Conservation (phyloP, 2,329 filamentous ascomycete species). For the Trichoderma sp. region DNA sequence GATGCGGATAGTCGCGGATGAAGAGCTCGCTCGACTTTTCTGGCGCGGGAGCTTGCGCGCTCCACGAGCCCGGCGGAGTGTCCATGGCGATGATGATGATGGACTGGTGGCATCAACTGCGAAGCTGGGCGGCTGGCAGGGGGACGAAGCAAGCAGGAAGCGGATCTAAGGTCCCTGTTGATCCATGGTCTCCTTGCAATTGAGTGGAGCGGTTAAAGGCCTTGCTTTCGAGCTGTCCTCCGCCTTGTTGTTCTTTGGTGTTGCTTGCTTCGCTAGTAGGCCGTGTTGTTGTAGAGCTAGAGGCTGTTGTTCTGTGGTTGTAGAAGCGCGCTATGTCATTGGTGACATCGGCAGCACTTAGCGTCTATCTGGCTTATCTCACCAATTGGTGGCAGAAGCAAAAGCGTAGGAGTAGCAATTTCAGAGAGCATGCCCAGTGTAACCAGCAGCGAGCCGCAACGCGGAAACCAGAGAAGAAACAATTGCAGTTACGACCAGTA, state of each 20-base stretch:
- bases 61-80: constrained; percentile 50
- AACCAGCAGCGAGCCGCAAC: neutral
- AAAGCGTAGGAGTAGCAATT: too few species aligned
- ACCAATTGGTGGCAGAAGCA: neutral
- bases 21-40: constrained; percentile 75
- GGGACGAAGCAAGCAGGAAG: constrained; percentile 3
- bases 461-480: neutral
- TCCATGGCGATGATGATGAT: constrained; percentile 52
- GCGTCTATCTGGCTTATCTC: neutral
- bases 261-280: neutral
- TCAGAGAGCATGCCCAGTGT: neutral
- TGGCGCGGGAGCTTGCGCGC: constrained; percentile 52
- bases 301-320: neutral
- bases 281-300: neutral
- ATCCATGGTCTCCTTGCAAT: constrained; percentile 33
- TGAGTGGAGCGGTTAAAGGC: constrained; percentile 22
- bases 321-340: constrained; percentile 22
- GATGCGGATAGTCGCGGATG: constrained; percentile 83
- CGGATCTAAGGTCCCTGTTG: constrained; percentile 29
- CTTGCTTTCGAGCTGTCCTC: constrained; percentile 6
- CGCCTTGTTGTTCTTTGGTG: neutral
- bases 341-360: constrained; percentile 18
- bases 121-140: constrained; percentile 26
- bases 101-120: constrained; percentile 24
- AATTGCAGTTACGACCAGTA: neutral